Evolutionary conservation across 192 early-diverging fungal species (phyloP).

Genomic region (Phlyctochytrium arcticum): DNA sequence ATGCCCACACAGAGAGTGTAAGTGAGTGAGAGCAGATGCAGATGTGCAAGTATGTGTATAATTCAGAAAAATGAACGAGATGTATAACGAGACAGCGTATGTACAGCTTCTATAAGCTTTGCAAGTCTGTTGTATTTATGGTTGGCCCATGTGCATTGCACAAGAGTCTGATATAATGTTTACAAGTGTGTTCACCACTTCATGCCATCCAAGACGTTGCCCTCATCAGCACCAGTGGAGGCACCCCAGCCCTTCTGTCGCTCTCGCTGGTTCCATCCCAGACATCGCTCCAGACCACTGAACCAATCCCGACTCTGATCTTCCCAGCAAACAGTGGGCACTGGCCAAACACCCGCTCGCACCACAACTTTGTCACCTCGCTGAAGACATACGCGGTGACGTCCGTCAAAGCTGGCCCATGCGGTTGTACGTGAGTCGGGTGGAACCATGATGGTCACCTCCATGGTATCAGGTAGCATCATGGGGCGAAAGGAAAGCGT

Average conservation of each 20-base stretch:
- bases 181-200: too few species aligned
- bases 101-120: too few species aligned
- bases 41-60: too few species aligned
- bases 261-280: constrained; percentile 91
- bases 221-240: too few species aligned
- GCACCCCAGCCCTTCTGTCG: constrained; percentile 72
- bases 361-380: constrained; percentile 89
- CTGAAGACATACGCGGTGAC: constrained; percentile 78
- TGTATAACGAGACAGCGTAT: too few species aligned
- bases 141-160: too few species aligned
- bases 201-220: not conserved
- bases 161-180: too few species aligned
- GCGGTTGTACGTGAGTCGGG: constrained; percentile 78
- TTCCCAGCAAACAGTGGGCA: constrained; percentile 80
- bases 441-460: constrained; percentile 82
- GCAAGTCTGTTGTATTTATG: too few species aligned
- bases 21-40: too few species aligned
- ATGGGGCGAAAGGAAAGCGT: constrained; percentile 83
- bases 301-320: constrained; percentile 86
- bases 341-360: constrained; percentile 78
- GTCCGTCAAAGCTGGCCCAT: constrained; percentile 88
- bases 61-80: too few species aligned
- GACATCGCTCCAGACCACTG: constrained; percentile 73
- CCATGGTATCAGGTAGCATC: constrained; percentile 90
- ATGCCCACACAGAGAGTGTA: too few species aligned